Evolutionary conservation across 257 asterid genomes (phyloP).

Genomic region (Solanum acaule): DNA sequence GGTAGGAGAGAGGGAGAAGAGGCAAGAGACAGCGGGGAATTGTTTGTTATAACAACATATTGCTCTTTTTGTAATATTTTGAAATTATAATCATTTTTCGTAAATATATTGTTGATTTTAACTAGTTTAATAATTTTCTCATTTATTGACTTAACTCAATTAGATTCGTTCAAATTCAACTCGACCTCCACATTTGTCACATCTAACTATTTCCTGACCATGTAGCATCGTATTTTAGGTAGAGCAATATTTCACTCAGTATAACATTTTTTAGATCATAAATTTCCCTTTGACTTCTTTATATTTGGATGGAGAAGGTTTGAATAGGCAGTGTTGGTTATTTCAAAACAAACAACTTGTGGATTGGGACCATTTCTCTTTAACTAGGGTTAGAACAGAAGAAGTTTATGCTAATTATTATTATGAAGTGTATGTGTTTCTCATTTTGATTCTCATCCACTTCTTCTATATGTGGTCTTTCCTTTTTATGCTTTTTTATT

Average conservation of each 20-base stretch:
- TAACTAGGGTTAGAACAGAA: background rate
- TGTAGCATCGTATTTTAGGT: background rate
- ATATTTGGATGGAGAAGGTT: background rate
- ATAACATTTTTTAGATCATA: background rate
- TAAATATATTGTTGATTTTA: too few relatives aligned
- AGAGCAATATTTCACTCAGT: background rate
- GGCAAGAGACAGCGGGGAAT: too few relatives aligned
- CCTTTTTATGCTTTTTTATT: too few relatives aligned
- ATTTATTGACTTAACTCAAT: too few relatives aligned
- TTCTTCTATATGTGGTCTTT: background rate
- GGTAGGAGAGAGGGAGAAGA: too few relatives aligned
- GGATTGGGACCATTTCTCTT: background rate
- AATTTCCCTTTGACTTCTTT: background rate
- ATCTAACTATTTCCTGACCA: background rate
- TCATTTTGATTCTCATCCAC: background rate
- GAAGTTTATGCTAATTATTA: background rate
- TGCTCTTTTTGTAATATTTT: too few relatives aligned
- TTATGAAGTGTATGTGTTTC: background rate
- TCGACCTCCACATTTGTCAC: background rate
- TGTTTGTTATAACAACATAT: too few relatives aligned
- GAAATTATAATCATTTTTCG: too few relatives aligned
- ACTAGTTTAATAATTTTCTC: too few relatives aligned
- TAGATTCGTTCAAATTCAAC: too few relatives aligned
- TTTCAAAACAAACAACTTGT: background rate
- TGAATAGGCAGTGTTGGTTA: background rate